phyloP scores from a whole-genome alignment of 192 early-diverging fungal genomes.

The Funneliformis geosporum region DNA sequence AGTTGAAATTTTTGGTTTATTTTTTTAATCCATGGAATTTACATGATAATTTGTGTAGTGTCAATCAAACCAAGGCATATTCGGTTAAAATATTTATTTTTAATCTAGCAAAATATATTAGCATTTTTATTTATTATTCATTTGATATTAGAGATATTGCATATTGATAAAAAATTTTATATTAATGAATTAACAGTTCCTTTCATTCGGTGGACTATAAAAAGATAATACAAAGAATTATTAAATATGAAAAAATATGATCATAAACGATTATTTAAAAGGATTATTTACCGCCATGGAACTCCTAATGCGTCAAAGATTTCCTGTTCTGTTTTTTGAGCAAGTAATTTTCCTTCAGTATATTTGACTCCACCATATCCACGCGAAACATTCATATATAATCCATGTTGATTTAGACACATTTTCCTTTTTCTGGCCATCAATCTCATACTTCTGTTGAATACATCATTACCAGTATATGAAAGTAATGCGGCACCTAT shows the following conservation, averaged over 20 bases:
- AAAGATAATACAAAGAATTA: background rate
- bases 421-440: slow-evolving; percentile 22
- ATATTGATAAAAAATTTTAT: background rate
- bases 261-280: background rate
- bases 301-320: slow-evolving; percentile 35
- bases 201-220: background rate
- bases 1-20: background rate
- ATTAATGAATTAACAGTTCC: background rate
- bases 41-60: too few relatives aligned
- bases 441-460: slow-evolving; percentile 26
- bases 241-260: background rate
- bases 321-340: slow-evolving; percentile 31
- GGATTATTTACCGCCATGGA: slow-evolving; percentile 28
- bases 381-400: slow-evolving; percentile 11
- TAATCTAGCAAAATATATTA: too few relatives aligned
- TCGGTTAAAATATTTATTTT: too few relatives aligned
- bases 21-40: too few relatives aligned
- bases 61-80: too few relatives aligned
- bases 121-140: too few relatives aligned
- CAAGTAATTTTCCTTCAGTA: slow-evolving; percentile 12
- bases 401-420: slow-evolving; percentile 23
- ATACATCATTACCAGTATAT: slow-evolving; percentile 15
- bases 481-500: slow-evolving; percentile 1
- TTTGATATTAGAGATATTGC: too few relatives aligned
- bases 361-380: background rate